Evolutionary conservation across 306 rosid genomes (phyloP).

Genomic region (Delonix regia): DNA sequence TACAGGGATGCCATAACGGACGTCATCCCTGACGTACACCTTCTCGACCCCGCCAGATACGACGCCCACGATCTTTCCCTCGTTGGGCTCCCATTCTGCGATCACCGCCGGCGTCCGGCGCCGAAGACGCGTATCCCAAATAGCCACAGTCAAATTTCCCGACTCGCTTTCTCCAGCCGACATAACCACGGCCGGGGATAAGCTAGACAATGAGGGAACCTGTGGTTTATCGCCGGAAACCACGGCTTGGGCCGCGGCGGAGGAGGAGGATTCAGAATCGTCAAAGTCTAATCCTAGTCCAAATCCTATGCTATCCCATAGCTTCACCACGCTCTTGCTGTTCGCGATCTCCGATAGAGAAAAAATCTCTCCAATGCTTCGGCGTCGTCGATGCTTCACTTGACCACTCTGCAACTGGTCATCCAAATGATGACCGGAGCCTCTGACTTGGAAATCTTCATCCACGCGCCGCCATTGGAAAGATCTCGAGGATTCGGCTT

Average conservation of each 20-base stretch:
- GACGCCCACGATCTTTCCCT: constrained; percentile 57
- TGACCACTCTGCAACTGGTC: constrained; percentile 31
- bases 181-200: constrained; percentile 48
- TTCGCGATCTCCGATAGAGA: constrained; percentile 63
- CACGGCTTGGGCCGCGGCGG: not conserved
- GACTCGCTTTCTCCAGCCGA: constrained; percentile 37
- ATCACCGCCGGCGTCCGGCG: constrained; percentile 58
- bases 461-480: constrained; percentile 28
- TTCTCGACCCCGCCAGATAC: constrained; percentile 66
- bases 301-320: constrained; percentile 78
- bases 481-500: constrained; percentile 10
- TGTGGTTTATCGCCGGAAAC: not conserved
- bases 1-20: constrained; percentile 45
- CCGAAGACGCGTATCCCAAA: constrained; percentile 86
- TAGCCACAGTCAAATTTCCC: constrained; percentile 42
- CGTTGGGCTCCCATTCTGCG: constrained; percentile 71
- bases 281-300: constrained; percentile 53
- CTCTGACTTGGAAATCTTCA: constrained; percentile 52
- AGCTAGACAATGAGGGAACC: constrained; percentile 26
- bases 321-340: constrained; percentile 75
- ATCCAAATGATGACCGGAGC: constrained; percentile 36
- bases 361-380: constrained; percentile 55
- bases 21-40: constrained; percentile 62
- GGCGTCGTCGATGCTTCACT: constrained; percentile 39
- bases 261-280: constrained; percentile 26